A percentile compares a stretch with the other conserved stretches of the same genome.
These are phyloP conservation scores for Alternaria sp. DNA, from an alignment of 2,329 filamentous ascomycete species.

Conservation along the genomic window DNA sequence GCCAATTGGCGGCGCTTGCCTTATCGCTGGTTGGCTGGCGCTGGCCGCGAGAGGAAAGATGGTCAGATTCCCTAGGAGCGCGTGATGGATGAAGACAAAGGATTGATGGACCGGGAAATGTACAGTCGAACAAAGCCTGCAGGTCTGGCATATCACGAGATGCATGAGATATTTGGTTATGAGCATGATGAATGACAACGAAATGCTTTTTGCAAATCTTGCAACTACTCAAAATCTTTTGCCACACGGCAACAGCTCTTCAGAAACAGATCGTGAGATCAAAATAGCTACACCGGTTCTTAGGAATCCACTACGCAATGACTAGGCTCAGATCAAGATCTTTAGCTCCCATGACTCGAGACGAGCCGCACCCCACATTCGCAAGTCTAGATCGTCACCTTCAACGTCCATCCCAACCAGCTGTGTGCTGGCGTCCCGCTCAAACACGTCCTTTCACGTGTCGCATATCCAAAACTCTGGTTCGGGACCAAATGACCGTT, in stretches of 20 bases:
- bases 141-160: not conserved
- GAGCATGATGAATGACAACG: not conserved
- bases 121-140: not conserved
- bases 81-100: not conserved
- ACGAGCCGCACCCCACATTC: not conserved
- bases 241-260: not conserved
- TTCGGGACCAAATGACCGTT: not conserved
- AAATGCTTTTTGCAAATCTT: not conserved
- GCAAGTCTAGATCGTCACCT: not conserved
- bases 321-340: not conserved
- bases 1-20: constrained; percentile 67
- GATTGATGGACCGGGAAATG: not conserved
- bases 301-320: too few relatives aligned
- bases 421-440: not conserved
- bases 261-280: not conserved
- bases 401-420: not conserved
- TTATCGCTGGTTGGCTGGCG: constrained; percentile 70
- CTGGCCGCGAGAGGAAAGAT: constrained; percentile 48
- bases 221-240: not conserved
- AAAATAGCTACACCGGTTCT: not conserved
- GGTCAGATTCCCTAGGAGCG: constrained; percentile 5
- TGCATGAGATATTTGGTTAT: not conserved
- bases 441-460: too few relatives aligned
- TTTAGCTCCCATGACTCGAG: not conserved
- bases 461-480: not conserved